phyloP scores from a whole-genome alignment of 1,284 basidiomycete species.

The Gomphus sp. region DNA sequence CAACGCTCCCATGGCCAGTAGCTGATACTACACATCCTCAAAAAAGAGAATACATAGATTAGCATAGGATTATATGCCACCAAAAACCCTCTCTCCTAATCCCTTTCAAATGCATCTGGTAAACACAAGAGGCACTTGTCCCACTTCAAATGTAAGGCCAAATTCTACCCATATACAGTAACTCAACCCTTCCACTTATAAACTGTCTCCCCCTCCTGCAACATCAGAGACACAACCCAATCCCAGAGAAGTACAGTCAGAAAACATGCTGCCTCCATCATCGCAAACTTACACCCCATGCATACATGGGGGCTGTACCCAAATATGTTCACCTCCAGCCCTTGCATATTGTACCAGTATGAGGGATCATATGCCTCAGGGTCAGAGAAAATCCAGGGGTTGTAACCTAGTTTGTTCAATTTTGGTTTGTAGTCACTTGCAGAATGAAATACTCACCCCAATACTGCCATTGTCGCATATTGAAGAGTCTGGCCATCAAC shows the following conservation, averaged over 20 bases:
- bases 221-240: conserved; percentile 24
- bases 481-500: too few relatives aligned
- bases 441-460: too few relatives aligned
- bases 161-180: not conserved
- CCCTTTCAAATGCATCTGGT: not conserved
- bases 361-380: conserved; percentile 15
- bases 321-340: conserved; percentile 18
- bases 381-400: conserved; percentile 2
- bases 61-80: too few relatives aligned
- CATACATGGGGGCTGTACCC: conserved; percentile 20
- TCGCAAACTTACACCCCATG: conserved; percentile 21
- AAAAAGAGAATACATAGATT: too few relatives aligned
- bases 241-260: conserved; percentile 19
- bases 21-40: too few relatives aligned
- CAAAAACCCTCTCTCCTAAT: too few relatives aligned
- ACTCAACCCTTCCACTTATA: not conserved
- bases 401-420: not conserved
- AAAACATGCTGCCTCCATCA: conserved; percentile 19
- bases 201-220: conserved; percentile 16
- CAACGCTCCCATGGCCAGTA: too few relatives aligned
- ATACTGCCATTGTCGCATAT: too few relatives aligned
- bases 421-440: not conserved
- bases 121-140: not conserved
- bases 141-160: not conserved
- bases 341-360: conserved; percentile 20